phyloP scores from a whole-genome alignment of 176 grass and related monocot genomes.

The Oryza meyeriana region DNA sequence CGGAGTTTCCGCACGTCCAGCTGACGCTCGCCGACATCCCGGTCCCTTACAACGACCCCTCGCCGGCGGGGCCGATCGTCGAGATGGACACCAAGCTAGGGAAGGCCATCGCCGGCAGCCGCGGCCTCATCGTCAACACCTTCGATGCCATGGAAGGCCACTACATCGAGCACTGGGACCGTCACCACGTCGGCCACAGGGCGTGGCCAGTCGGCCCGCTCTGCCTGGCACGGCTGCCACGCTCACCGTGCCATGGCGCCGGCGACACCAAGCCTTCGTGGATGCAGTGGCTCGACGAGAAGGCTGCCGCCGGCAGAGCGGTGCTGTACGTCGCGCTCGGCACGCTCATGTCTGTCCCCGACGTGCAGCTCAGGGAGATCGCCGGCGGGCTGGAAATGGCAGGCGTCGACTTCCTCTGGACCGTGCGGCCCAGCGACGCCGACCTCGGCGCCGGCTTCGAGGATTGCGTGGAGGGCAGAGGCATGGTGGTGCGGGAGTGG shows the following conservation, averaged over 20 bases:
- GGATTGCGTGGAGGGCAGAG: background rate
- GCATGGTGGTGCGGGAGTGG: background rate
- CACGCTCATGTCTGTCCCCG: background rate
- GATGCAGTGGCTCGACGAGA: constrained; percentile 33
- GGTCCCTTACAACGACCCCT: background rate
- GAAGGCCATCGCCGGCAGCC: background rate
- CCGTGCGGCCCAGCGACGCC: background rate
- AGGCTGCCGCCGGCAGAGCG: background rate
- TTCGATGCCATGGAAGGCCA: constrained; percentile 1
- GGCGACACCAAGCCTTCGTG: background rate
- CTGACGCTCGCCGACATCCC: constrained; percentile 4
- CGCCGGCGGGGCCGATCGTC: background rate
- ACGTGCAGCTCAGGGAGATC: background rate
- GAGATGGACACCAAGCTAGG: background rate
- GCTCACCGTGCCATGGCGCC: background rate
- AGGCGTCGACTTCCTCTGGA: background rate
- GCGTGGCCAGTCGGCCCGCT: constrained; percentile 24
- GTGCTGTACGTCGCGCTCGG: constrained; percentile 25
- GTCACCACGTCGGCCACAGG: background rate
- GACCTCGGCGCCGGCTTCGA: background rate
- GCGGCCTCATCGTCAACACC: constrained; percentile 35
- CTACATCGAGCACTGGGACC: constrained; percentile 37
- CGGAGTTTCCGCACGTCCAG: constrained; percentile 31
- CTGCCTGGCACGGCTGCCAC: background rate
- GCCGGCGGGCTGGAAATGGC: background rate